Evolutionary conservation across 202 grass and related monocot genomes (phyloP).

Genomic region (Dendrocalamus latiflorus): DNA sequence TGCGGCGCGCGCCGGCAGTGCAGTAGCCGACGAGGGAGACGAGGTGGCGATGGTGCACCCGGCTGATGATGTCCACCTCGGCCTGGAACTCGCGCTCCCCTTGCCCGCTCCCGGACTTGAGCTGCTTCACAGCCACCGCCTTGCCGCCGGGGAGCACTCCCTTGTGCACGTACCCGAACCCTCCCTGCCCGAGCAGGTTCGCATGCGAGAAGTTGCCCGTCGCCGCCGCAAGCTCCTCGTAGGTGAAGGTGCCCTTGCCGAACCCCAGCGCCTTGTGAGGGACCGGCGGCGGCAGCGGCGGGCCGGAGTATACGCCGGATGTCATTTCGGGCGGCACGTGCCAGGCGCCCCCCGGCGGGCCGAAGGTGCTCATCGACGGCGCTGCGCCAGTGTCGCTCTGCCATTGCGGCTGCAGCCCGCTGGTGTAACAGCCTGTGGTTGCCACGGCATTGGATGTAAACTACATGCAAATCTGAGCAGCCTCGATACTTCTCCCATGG

Average conservation of each 20-base stretch:
- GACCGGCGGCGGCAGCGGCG: constrained; percentile 15
- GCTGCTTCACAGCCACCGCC: constrained; percentile 77
- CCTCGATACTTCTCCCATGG: neutral
- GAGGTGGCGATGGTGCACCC: constrained; percentile 88
- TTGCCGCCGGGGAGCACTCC: constrained; percentile 59
- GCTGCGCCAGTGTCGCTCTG: neutral
- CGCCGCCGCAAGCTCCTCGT: constrained; percentile 58
- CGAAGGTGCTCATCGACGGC: constrained; percentile 12
- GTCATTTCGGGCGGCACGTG: constrained; percentile 10
- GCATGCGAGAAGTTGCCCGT: constrained; percentile 47
- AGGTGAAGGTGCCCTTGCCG: constrained; percentile 64
- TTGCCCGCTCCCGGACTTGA: constrained; percentile 74
- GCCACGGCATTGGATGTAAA: neutral
- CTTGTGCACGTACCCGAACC: constrained; percentile 85
- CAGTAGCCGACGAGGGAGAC: constrained; percentile 89
- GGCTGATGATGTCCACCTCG: constrained; percentile 91
- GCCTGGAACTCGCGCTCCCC: constrained; percentile 96
- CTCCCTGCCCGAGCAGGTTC: constrained; percentile 76
- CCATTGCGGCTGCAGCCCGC: constrained; percentile 39
- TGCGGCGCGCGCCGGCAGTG: constrained; percentile 44
- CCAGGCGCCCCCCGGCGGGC: neutral
- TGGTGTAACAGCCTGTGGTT: constrained; percentile 34
- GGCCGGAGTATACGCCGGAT: constrained; percentile 31
- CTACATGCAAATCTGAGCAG: neutral
- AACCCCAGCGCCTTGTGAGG: constrained; percentile 31